Percentiles rank a stretch among this genome's conserved stretches.
Conservation (phyloP, 805 yeast genomes). For the Zygotorulaspora sp. region DNA sequence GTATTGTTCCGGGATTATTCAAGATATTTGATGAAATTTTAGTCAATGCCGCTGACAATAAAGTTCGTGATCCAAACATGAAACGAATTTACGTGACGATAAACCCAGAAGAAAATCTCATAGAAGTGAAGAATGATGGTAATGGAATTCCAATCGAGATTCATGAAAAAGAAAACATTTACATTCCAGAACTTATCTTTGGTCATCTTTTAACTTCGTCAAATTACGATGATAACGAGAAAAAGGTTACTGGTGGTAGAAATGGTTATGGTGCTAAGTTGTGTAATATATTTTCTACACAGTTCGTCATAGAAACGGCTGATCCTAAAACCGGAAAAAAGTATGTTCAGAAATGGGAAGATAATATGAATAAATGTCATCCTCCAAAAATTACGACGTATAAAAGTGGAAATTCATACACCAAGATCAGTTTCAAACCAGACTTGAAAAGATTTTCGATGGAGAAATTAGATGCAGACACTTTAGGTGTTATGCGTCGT, state of each 20-base stretch:
- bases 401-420: conserved; percentile 62
- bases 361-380: conserved; percentile 75
- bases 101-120: conserved; percentile 65
- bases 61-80: conserved; percentile 91
- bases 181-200: conserved; percentile 93
- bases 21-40: conserved; percentile 95
- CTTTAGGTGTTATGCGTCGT: conserved; percentile 77
- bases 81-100: conserved; percentile 78
- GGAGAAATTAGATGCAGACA: conserved; percentile 79
- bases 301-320: conserved; percentile 83
- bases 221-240: conserved; percentile 91
- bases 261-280: conserved; percentile 97
- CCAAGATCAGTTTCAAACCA: conserved; percentile 83
- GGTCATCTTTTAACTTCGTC: conserved; percentile 93
- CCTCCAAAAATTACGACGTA: conserved; percentile 63
- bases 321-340: conserved; percentile 58
- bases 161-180: conserved; percentile 85
- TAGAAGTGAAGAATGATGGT: conserved; percentile 88
- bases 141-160: conserved; percentile 92
- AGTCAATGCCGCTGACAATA: conserved; percentile 98
- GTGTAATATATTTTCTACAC: conserved; percentile 91
- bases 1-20: conserved; percentile 90
- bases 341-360: conserved; percentile 80
- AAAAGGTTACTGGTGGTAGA: conserved; percentile 97
- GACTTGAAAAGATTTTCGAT: conserved; percentile 81